Evolutionary conservation across 2,329 filamentous ascomycete species (phyloP).

Genomic region (Raffaelea arxii): DNA sequence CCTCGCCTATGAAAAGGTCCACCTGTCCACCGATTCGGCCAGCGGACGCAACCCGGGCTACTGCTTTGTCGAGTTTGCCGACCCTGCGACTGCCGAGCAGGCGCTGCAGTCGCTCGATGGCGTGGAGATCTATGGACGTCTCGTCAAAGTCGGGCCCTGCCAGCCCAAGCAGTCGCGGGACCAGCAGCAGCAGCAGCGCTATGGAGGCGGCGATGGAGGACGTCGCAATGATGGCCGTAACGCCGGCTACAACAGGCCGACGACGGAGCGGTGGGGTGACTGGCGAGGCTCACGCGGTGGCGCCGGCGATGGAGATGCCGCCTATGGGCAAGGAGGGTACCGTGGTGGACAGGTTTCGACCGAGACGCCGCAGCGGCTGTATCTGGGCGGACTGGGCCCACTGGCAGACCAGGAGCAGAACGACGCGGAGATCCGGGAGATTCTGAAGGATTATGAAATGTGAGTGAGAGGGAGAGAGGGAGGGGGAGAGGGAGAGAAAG

Average conservation of each 20-base stretch:
- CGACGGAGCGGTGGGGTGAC: conserved; percentile 34
- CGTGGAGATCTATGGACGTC: conserved; percentile 43
- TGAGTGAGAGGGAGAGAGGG: too few relatives aligned
- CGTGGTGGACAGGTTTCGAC: conserved; percentile 2
- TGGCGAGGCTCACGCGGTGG: conserved; percentile 21
- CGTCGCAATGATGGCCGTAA: too few relatives aligned
- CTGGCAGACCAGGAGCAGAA: conserved; percentile 39
- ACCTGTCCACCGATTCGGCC: conserved; percentile 60
- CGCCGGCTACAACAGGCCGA: conserved; percentile 13
- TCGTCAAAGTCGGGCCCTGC: conserved; percentile 55
- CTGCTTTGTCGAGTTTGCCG: conserved; percentile 61
- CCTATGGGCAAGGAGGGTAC: background rate
- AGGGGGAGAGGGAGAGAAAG: too few relatives aligned
- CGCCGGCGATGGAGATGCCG: background rate
- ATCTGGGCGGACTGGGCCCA: conserved; percentile 38
- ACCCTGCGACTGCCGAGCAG: conserved; percentile 43
- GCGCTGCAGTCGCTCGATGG: conserved; percentile 51
- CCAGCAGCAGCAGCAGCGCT: conserved; percentile 12
- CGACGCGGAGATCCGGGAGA: conserved; percentile 31
- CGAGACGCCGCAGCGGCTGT: conserved; percentile 31
- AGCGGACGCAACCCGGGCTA: conserved; percentile 62
- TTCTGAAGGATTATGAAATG: conserved; percentile 15
- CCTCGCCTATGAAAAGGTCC: conserved; percentile 42
- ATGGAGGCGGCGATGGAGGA: conserved; percentile 10
- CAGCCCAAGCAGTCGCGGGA: conserved; percentile 36